Evolutionary conservation across 139 green algal species (phyloP).

Genomic region (Coelastrella sp.): DNA sequence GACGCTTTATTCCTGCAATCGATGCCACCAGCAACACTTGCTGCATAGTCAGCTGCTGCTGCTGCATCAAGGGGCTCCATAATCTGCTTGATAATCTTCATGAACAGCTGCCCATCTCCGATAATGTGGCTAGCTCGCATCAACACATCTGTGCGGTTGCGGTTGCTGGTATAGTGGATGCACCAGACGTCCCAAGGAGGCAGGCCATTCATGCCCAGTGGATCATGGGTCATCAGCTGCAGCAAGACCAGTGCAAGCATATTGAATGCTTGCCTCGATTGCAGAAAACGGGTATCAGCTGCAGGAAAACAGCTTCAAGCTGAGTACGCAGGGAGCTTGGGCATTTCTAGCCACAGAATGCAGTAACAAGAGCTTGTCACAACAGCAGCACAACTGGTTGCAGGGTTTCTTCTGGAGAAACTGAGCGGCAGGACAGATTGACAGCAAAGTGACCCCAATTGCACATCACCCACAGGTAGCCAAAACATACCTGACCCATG

Average conservation of each 20-base stretch:
- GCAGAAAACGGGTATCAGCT: too few species aligned
- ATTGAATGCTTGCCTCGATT: neutral
- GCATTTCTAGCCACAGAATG: too few species aligned
- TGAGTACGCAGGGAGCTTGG: too few species aligned
- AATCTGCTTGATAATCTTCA: slow-evolving; percentile 46
- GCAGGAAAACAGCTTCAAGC: too few species aligned
- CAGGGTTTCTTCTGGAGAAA: too few species aligned
- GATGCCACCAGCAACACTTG: neutral
- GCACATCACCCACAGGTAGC: too few species aligned
- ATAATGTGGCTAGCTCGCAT: slow-evolving; percentile 44
- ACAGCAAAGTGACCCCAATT: too few species aligned
- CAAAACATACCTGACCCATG: slow-evolving; percentile 31
- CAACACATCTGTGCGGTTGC: slow-evolving; percentile 36
- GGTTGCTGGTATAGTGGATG: slow-evolving; percentile 38
- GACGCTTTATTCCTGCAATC: too few species aligned
- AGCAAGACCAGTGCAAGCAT: neutral
- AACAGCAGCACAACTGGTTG: too few species aligned
- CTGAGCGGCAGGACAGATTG: too few species aligned
- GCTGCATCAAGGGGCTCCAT: slow-evolving; percentile 38
- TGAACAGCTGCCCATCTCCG: slow-evolving; percentile 49
- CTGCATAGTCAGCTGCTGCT: slow-evolving; percentile 34
- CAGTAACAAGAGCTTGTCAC: too few species aligned
- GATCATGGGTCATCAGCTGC: slow-evolving; percentile 40
- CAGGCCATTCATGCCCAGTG: neutral
- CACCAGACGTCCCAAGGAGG: slow-evolving; percentile 39